Base-by-base conservation (phyloP, 805 yeast species). In the Yarrowia sp. region DNA sequence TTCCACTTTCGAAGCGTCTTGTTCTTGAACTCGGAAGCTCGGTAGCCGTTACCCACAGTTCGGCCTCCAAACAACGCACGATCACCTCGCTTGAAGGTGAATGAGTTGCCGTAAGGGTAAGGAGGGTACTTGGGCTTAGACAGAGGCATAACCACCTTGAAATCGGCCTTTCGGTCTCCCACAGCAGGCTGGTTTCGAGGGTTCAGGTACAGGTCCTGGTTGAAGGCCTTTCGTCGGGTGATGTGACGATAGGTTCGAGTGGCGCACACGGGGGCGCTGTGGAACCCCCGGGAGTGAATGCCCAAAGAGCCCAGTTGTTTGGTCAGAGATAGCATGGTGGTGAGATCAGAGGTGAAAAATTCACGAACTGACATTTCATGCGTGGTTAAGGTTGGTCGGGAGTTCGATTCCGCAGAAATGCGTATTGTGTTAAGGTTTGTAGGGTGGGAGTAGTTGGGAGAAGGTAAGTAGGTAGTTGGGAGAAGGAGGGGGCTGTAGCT, bases 31-130 rank as follows among this genome's bases (percentile, higher is more conserved):
- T 91, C 96, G 14, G 96, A 85, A 66, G 92, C 82, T 65, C 84
- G 83, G 76, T 90, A 84, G 70, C 97, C 96, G 68, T 86, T 82
- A 68, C 84, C 86, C 60, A 90, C 83, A 72, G 87, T 88, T 65
- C 89, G 84, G 14, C 97, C 99, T 28, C 98, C 99, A 74, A 84
- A 93, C 45, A 95, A 81, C 5, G 98, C 99, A 61, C 87, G 79
- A 74, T 93, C 90, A 70, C 92, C 86, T 76, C 92, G 88, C 74
- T 92, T 92, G 79, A 86, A 93, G 67, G 85, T 81, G 63, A 79
- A 77, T 2, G 97, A 82, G 66, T 89, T 92, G 32, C 93, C 93
- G 76, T 87, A 93, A 62, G 89, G 87, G 73, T 89, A 89, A 9
- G 80, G 86, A 10, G 95, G 95, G 69, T 79, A 80, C 53, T 78